Base-by-base conservation (phyloP, 2,329 filamentous ascomycete genomes). In the Cladosporium sp. region DNA sequence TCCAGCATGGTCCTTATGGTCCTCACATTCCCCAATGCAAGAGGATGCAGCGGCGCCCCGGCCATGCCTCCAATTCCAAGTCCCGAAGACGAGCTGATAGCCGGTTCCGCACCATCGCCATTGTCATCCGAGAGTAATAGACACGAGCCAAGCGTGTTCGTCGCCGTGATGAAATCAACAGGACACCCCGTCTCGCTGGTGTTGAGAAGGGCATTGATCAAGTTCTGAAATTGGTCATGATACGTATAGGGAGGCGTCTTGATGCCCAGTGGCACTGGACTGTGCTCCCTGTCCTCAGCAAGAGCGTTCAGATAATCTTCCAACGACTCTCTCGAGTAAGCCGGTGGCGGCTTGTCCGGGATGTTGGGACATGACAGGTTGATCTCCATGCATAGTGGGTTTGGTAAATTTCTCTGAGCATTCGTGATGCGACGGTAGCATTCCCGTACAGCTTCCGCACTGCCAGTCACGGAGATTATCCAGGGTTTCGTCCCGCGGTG, bases 351-450 rank as follows among this genome's bases (percentile, higher is more conserved):
- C 40, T 78, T 77, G 15, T 72, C 70, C 0, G 78, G 74, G 43
- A 91, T 90, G 60, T 92, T 91, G 0, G 87, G 87, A 58, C 87
- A 91, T 27, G 80, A 85, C 25, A 91, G 78, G 62, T 92, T 92
- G 59, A 91, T 73, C 66, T 92, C 87, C 72, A 90, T 79, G 15
- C 82, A 82, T 1, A 88, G 70, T 1, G 74, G 73, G 56, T 81
- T 72, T 19, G 20, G 41, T 3, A 62, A 72, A 2, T 46, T 49
- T 2, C 38, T 15, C 51, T 75, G 53, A 53, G 60, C 40, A 20
- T 52, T 51, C 63, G 62, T 65, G 52, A 86, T 76, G 12, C 70
- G 67, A 0, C 56, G 53, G 61, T 85, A 84, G 67, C 81, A 83
- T 50, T 68, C 57, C 0, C 70, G 68, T 0, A 88, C 75, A 9